Base-by-base conservation (phyloP, 2,329 filamentous ascomycete species). In the Hymenoscyphus albidus region DNA sequence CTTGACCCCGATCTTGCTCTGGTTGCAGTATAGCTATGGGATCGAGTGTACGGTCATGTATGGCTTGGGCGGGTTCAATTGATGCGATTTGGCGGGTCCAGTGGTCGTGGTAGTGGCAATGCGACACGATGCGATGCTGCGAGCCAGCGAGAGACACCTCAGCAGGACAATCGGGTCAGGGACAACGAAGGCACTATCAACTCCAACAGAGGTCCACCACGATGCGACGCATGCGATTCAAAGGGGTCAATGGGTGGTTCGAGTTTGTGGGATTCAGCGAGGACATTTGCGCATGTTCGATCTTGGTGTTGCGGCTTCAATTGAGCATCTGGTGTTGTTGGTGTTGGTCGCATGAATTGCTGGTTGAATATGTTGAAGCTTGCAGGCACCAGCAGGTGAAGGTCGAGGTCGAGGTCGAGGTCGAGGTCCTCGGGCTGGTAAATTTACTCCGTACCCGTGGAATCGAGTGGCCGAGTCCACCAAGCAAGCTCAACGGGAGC, bases 151-250 rank as follows among this genome's bases (percentile, higher is more conserved):
- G 51, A 58, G 27, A 27, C 27, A 27, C 27, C 27, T 27, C 51
- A 40, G 54, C 61, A 54, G 27, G 48, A 57, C 51, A 55, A 39
- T 39, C 44, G 44, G 27, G 27, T 51, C 44, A 51, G 44, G 22
- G 18, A 51, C 44, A 27, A 51, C 44, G n/a, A 51, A 51, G n/a
- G 44, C 44, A 54, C 59, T 39, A n/a, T 6, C 31, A 27, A 42
- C 7, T 14, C 7, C 44, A 59, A 18, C 35, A 32, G 39, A n/a
- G 44, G 22, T 57, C 38, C 32, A 57, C 44, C 44, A 51, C 44
- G 31, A 57, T 31, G 32, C 51, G 54, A 54, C 61, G 61, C 61
- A 62, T 62, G 54, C 51, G 57, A 62, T 62, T 58, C 22, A 62
- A 18, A 51, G 5, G 38, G 5, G 48, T 56, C 39, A 16, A 10